Percentiles rank a stretch among this genome's conserved stretches.
These are phyloP conservation scores for Onygenales sp. DNA, from an alignment of 2,329 filamentous ascomycete genomes.

Conservation along the genomic window DNA sequence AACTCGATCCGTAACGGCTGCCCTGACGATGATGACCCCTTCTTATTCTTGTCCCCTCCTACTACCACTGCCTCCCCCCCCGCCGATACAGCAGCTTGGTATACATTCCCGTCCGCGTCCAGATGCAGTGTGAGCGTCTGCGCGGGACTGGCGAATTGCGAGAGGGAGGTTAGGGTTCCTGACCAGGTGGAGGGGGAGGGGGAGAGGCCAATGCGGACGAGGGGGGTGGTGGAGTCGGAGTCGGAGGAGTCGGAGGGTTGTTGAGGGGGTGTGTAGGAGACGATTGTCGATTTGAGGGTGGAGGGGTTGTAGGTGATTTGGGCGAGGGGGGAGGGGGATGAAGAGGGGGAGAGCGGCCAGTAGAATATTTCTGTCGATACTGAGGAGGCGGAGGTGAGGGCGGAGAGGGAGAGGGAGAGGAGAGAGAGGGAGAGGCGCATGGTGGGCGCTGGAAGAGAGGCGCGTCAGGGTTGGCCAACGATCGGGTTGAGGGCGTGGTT, in stretches of 20 bases:
- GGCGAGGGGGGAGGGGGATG: constrained; percentile 28
- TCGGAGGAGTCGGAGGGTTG: neutral
- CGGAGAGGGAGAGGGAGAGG: constrained; percentile 8
- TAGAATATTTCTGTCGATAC: constrained; percentile 26
- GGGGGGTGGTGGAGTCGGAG: constrained; percentile 17
- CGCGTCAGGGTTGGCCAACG: neutral
- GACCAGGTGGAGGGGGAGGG: constrained; percentile 28
- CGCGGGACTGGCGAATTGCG: constrained; percentile 20
- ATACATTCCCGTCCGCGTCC: constrained; percentile 25
- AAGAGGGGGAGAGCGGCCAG: constrained; percentile 24
- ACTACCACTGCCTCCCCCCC: neutral
- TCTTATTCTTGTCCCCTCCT: neutral
- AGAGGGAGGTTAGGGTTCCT: constrained; percentile 29
- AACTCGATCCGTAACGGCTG: constrained; percentile 23
- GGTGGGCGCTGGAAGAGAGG: neutral
- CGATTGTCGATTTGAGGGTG: constrained; percentile 25
- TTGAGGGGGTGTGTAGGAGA: constrained; percentile 30
- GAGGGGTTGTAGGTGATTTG: constrained; percentile 32
- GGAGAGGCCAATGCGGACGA: constrained; percentile 45
- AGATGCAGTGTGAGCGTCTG: constrained; percentile 33
- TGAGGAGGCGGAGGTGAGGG: constrained; percentile 13
- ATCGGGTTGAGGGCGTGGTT: neutral
- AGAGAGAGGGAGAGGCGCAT: constrained; percentile 11
- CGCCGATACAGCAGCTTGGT: constrained; percentile 29
- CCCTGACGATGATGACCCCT: too few species aligned